Evolutionary conservation across 1,284 basidiomycete species (phyloP).

Genomic region (Moniliella sp.): DNA sequence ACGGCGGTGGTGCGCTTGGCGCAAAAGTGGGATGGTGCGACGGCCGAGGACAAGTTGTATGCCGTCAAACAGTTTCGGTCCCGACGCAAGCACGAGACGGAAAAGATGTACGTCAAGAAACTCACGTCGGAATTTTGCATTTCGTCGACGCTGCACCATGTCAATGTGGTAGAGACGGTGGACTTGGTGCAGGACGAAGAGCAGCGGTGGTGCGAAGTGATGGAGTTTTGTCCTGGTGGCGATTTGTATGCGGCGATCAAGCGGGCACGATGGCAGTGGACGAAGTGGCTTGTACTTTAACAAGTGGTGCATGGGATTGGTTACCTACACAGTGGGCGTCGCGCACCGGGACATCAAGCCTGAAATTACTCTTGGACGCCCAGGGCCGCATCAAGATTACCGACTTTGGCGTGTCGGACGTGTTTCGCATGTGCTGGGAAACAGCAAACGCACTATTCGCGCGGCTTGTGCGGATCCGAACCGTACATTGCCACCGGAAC

Average conservation of each 20-base stretch:
- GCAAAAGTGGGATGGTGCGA: constrained; percentile 89
- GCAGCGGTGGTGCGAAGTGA: constrained; percentile 94
- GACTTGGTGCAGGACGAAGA: constrained; percentile 92
- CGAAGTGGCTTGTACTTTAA: constrained; percentile 95
- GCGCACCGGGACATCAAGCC: constrained; percentile 96
- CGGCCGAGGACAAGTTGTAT: constrained; percentile 96
- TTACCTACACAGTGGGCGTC: constrained; percentile 85
- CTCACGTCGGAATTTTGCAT: constrained; percentile 98
- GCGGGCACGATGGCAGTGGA: constrained; percentile 82
- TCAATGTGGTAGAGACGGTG: constrained; percentile 92
- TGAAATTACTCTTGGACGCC: constrained; percentile 80
- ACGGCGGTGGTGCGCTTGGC: constrained; percentile 86
- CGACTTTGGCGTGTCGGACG: constrained; percentile 92
- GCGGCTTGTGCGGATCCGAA: constrained; percentile 85
- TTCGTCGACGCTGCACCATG: constrained; percentile 81
- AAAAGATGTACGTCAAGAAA: constrained; percentile 99
- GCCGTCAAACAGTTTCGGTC: constrained; percentile 98
- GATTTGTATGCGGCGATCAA: constrained; percentile 94
- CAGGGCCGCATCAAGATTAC: constrained; percentile 92
- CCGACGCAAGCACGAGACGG: constrained; percentile 86
- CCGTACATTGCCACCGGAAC: constrained; percentile 95
- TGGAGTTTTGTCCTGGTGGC: constrained; percentile 87
- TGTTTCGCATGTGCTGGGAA: constrained; percentile 95
- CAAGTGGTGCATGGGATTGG: constrained; percentile 73
- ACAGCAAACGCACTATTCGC: constrained; percentile 84